These are phyloP conservation scores for Daldinia caldariorum DNA, from an alignment of 495 filamentous ascomycete species.

Conservation along the genomic window DNA sequence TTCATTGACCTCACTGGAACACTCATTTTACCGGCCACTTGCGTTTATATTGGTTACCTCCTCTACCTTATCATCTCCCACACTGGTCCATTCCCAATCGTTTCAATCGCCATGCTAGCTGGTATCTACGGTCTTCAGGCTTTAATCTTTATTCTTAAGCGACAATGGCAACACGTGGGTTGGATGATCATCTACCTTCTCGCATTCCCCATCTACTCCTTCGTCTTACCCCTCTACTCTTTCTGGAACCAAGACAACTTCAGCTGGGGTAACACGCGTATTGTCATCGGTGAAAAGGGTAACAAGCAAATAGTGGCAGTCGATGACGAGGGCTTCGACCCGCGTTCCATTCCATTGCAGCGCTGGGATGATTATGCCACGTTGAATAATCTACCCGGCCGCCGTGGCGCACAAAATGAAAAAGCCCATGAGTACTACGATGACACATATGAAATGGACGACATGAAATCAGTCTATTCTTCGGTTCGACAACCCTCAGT, in stretches of 20 bases:
- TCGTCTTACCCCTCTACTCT: constrained; percentile 91
- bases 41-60: constrained; percentile 88
- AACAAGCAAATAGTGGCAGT: constrained; percentile 87
- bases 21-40: constrained; percentile 90
- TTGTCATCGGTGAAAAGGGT: constrained; percentile 94
- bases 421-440: constrained; percentile 71
- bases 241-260: constrained; percentile 99
- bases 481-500: constrained; percentile 94
- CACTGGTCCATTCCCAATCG: constrained; percentile 80
- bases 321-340: constrained; percentile 89
- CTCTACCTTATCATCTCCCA: constrained; percentile 79
- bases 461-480: constrained; percentile 96
- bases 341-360: constrained; percentile 90
- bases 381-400: constrained; percentile 88
- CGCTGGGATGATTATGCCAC: constrained; percentile 98
- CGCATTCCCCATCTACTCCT: constrained; percentile 93
- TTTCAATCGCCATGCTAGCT: constrained; percentile 88
- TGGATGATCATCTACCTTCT: constrained; percentile 99
- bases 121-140: constrained; percentile 95
- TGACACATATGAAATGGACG: constrained; percentile 92
- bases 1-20: constrained; percentile 95
- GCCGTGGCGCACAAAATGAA: constrained; percentile 77
- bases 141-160: constrained; percentile 92
- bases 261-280: constrained; percentile 96
- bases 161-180: constrained; percentile 96